Evolutionary conservation across 768 basidiomycete genomes (phyloP).

Genomic region (Cyclocybe cylindracea): DNA sequence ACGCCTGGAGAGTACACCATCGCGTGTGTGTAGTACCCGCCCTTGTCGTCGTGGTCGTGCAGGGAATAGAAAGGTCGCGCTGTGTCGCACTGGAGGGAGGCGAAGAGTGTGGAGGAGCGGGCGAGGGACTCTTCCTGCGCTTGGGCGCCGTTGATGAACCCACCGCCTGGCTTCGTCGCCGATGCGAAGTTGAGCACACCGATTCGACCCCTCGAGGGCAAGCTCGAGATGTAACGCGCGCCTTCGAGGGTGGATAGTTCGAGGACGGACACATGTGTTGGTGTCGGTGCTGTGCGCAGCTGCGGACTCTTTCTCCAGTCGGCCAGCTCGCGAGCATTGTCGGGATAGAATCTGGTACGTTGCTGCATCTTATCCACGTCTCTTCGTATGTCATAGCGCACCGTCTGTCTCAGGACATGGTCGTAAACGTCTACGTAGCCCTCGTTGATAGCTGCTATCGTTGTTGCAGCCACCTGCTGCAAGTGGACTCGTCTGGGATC

Average conservation of each 20-base stretch:
- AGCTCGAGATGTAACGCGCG: constrained; percentile 37
- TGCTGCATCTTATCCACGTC: constrained; percentile 28
- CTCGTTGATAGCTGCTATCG: constrained; percentile 20
- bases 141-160: constrained; percentile 62
- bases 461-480: constrained; percentile 13
- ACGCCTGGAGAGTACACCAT: constrained; percentile 74
- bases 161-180: constrained; percentile 68
- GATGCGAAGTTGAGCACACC: constrained; percentile 78
- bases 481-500: constrained; percentile 10
- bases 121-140: constrained; percentile 72
- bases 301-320: constrained; percentile 14
- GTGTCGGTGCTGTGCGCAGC: not conserved
- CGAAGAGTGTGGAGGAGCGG: constrained; percentile 71
- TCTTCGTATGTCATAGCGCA: constrained; percentile 23
- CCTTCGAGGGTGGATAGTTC: constrained; percentile 66
- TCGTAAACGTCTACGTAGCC: constrained; percentile 13
- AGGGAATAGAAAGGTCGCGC: constrained; percentile 61
- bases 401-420: not conserved
- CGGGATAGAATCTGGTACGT: constrained; percentile 55
- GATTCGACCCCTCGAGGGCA: constrained; percentile 28
- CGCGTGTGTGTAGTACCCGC: constrained; percentile 70
- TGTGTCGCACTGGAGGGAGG: constrained; percentile 54
- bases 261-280: constrained; percentile 41
- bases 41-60: constrained; percentile 48
- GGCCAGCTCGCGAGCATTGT: constrained; percentile 50